phyloP scores from a whole-genome alignment of 805 yeast genomes.

The Candida easanensis region DNA sequence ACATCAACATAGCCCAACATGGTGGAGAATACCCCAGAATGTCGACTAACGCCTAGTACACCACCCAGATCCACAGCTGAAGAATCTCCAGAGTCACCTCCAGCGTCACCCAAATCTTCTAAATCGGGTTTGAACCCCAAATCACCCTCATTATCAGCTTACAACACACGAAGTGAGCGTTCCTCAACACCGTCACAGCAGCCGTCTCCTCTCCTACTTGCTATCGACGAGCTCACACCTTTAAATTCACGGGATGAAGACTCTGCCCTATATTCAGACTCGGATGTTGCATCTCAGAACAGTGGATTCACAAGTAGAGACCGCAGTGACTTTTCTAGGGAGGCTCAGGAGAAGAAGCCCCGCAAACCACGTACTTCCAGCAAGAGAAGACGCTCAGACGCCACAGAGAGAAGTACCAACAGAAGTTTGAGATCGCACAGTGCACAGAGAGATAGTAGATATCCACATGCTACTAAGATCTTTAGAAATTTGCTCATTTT shows the following conservation, averaged over 20 bases:
- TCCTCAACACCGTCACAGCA: conserved; percentile 9
- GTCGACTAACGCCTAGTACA: background rate
- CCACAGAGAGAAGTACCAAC: conserved; percentile 24
- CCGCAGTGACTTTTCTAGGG: background rate
- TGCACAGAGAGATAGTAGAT: conserved; percentile 24
- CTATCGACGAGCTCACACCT: conserved; percentile 26
- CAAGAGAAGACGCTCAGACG: conserved; percentile 25
- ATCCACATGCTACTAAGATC: conserved; percentile 62
- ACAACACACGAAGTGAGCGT: conserved; percentile 1
- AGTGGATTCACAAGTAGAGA: conserved; percentile 13
- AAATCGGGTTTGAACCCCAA: background rate
- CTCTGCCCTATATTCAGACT: conserved; percentile 27
- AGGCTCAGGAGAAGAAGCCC: conserved; percentile 1
- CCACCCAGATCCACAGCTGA: background rate
- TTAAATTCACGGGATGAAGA: conserved; percentile 30
- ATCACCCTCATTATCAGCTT: background rate
- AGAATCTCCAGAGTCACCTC: background rate
- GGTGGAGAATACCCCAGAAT: background rate
- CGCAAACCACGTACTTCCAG: conserved; percentile 7
- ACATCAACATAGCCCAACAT: too few species aligned
- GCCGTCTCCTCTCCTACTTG: conserved; percentile 25
- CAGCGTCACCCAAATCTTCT: background rate
- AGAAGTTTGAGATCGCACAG: conserved; percentile 24
- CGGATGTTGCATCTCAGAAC: conserved; percentile 28
- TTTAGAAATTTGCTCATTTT: conserved; percentile 78